Evolutionary conservation across 352 stramenopile species (phyloP).

Genomic region (Phytophthora citrophthora): DNA sequence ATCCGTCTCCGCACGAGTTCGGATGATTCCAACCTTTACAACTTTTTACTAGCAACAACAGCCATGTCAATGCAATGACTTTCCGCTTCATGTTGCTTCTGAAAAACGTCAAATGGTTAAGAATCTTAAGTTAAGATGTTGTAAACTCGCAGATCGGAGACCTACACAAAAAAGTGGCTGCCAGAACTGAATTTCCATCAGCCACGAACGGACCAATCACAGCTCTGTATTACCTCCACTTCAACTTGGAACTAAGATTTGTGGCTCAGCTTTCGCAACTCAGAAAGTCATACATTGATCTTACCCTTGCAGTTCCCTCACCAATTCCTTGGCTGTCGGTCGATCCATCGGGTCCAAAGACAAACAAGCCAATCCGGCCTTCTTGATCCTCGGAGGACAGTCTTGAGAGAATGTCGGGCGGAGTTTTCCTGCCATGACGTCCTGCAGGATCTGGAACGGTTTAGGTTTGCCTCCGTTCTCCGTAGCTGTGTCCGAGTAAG

Average conservation of each 20-base stretch:
- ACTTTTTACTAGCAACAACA: constrained; percentile 3
- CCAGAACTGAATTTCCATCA: constrained; percentile 27
- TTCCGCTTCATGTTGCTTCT: constrained; percentile 12
- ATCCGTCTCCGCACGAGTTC: constrained; percentile 22
- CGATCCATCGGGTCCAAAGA: constrained; percentile 7
- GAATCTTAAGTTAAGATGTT: no score
- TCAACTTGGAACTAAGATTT: constrained; percentile 13
- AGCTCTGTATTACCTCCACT: constrained; percentile 11
- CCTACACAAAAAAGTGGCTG: constrained; percentile 22
- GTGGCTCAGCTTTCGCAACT: neutral
- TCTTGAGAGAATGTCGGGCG: constrained; percentile 48
- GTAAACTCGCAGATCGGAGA: constrained; percentile 3
- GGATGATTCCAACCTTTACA: constrained; percentile 1
- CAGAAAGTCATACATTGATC: no score
- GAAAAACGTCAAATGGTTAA: constrained; percentile 18
- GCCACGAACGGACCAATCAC: constrained; percentile 25
- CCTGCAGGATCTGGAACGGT: constrained; percentile 53
- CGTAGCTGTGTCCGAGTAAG: constrained; percentile 34
- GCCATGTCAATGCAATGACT: neutral
- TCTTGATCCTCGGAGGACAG: constrained; percentile 46
- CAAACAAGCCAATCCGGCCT: constrained; percentile 22
- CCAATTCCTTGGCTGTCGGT: constrained; percentile 16
- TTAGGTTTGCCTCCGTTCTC: constrained; percentile 21
- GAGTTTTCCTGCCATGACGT: constrained; percentile 46
- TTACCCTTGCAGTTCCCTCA: constrained; percentile 24